phyloP scores from a whole-genome alignment of 768 basidiomycete genomes.

The Boletus edulis region DNA sequence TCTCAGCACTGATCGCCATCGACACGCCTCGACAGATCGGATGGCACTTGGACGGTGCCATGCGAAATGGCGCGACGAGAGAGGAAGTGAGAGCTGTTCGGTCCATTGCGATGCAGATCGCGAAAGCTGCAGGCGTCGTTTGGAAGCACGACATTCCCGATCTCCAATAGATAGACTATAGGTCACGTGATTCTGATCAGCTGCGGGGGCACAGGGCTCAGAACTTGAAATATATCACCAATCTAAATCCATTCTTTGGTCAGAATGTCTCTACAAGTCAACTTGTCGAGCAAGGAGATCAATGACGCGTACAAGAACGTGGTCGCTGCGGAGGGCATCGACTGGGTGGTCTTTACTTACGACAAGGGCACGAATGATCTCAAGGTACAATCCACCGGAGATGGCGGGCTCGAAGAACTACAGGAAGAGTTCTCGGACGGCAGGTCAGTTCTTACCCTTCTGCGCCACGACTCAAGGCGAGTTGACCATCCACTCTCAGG shows the following conservation, averaged over 20 bases:
- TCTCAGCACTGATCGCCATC: conserved; percentile 58
- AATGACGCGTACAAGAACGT: conserved; percentile 73
- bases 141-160: conserved; percentile 59
- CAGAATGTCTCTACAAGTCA: conserved; percentile 75
- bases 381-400: conserved; percentile 83
- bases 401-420: conserved; percentile 85
- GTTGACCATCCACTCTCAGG: conserved; percentile 39
- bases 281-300: conserved; percentile 72
- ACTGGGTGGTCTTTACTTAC: conserved; percentile 81
- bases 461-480: not conserved
- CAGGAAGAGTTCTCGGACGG: conserved; percentile 96
- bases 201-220: not conserved
- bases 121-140: conserved; percentile 43
- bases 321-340: conserved; percentile 60
- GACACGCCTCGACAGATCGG: conserved; percentile 61
- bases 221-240: too few relatives aligned
- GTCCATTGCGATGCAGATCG: conserved; percentile 51
- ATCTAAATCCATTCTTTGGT: too few relatives aligned
- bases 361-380: conserved; percentile 82
- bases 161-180: not conserved
- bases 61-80: conserved; percentile 50
- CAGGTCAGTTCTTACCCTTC: conserved; percentile 46
- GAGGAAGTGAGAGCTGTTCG: conserved; percentile 56
- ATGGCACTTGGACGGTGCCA: conserved; percentile 65
- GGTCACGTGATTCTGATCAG: conserved; percentile 16